Conservation (phyloP, 176 grass and related monocot genomes). For the Musa troglodytarum region DNA sequence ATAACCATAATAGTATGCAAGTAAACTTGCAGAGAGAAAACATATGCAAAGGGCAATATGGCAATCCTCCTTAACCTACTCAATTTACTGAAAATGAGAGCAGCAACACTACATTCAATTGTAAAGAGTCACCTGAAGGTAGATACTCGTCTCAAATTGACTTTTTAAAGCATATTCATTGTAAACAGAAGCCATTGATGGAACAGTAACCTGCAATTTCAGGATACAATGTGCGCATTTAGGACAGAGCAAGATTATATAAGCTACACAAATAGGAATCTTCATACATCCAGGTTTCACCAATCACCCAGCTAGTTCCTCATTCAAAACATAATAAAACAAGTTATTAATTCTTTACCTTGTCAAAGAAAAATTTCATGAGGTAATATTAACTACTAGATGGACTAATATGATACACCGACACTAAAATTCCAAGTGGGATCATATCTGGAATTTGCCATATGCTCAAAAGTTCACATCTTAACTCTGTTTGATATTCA, state of each 20-base stretch:
- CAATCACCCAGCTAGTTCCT: too few relatives aligned
- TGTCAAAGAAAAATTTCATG: neutral
- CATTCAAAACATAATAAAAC: neutral
- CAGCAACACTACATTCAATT: neutral
- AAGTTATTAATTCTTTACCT: neutral
- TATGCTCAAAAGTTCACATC: neutral
- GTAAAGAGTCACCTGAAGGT: conserved; percentile 63
- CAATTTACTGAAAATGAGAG: neutral
- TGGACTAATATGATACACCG: neutral
- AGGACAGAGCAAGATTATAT: neutral
- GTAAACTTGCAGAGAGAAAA: neutral
- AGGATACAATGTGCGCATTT: conserved; percentile 2
- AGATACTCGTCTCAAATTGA: conserved; percentile 93
- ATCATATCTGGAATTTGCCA: neutral
- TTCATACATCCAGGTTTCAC: neutral
- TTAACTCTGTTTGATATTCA: neutral
- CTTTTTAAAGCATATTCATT: conserved; percentile 98
- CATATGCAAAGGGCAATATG: neutral
- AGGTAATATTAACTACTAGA: neutral
- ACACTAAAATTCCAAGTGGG: neutral
- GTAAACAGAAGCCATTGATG: conserved; percentile 90
- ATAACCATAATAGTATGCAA: neutral
- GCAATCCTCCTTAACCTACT: too few relatives aligned
- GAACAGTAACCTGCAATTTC: conserved; percentile 75
- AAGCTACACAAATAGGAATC: neutral